Conservation (phyloP, 2,329 filamentous ascomycete genomes). For the Zymoseptoria pseudotritici region DNA sequence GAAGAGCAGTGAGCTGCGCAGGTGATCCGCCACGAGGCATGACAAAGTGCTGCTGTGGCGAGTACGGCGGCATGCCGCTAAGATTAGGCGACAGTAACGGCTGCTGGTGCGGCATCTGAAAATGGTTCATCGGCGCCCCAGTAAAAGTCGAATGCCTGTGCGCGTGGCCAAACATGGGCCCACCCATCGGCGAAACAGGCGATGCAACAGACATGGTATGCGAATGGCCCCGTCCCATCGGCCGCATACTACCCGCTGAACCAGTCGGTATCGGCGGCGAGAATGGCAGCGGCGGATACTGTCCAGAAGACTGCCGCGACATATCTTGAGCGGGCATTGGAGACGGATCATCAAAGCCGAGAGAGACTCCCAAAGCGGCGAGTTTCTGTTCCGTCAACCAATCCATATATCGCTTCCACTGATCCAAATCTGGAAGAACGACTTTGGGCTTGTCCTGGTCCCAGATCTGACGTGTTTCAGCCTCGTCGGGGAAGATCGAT, state of each 20-base stretch:
- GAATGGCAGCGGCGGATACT: slow-evolving; percentile 69
- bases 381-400: slow-evolving; percentile 86
- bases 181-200: slow-evolving; percentile 60
- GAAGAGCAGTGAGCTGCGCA: slow-evolving; percentile 32
- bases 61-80: slow-evolving; percentile 37
- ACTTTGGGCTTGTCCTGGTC: slow-evolving; percentile 50
- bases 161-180: slow-evolving; percentile 49
- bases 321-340: slow-evolving; percentile 31
- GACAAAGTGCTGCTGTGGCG: slow-evolving; percentile 20
- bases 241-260: slow-evolving; percentile 58
- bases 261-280: slow-evolving; percentile 76
- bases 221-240: slow-evolving; percentile 30
- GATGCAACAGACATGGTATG: slow-evolving; percentile 61
- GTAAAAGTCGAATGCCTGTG: slow-evolving; percentile 63
- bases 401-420: slow-evolving; percentile 73
- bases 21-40: slow-evolving; percentile 38
- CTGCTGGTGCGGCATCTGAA: slow-evolving; percentile 49
- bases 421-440: slow-evolving; percentile 61
- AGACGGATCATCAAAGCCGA: slow-evolving; percentile 60
- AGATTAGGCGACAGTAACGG: slow-evolving; percentile 35
- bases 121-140: slow-evolving; percentile 58
- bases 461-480: slow-evolving; percentile 22
- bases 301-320: slow-evolving; percentile 65
- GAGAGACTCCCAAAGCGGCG: slow-evolving; percentile 78
- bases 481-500: slow-evolving; percentile 57